A percentile compares a stretch with the other conserved stretches of the same genome.
These are phyloP conservation scores for Avena eriantha DNA, from an alignment of 176 grass and related monocot genomes.

Conservation along the genomic window DNA sequence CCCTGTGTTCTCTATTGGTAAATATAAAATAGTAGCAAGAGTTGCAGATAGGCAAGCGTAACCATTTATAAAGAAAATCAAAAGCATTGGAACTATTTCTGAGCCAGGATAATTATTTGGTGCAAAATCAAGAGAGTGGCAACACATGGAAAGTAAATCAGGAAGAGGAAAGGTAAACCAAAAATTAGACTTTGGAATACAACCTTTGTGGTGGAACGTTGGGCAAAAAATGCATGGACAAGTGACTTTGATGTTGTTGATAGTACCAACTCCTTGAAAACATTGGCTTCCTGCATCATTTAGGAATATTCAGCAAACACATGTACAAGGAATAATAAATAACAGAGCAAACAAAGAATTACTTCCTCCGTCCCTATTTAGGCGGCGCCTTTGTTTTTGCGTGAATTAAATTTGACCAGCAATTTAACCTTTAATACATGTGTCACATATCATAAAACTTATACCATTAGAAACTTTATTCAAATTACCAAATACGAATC, in stretches of 20 bases:
- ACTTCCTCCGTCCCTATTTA: not conserved
- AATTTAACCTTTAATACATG: no score
- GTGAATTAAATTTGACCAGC: no score
- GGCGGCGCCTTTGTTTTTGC: no score
- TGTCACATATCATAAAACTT: no score
- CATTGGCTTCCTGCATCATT: constrained; percentile 74
- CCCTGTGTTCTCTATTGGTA: not conserved
- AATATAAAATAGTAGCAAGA: not conserved
- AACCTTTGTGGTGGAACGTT: constrained; percentile 90
- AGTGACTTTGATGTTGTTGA: constrained; percentile 76
- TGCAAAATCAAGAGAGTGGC: not conserved
- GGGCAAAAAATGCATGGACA: constrained; percentile 87
- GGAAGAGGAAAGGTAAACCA: constrained; percentile 30
- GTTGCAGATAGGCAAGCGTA: not conserved
- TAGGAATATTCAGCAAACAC: not conserved
- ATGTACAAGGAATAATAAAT: not conserved
- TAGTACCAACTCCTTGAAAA: constrained; percentile 80
- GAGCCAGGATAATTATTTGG: not conserved
- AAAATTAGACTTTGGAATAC: constrained; percentile 1
- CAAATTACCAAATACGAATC: no score
- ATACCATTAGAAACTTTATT: no score
- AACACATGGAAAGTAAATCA: constrained; percentile 33
- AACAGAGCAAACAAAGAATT: constrained; percentile 3
- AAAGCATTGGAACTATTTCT: constrained; percentile 9
- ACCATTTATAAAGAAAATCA: constrained; percentile 14